A percentile compares a stretch with the other conserved stretches of the same genome.
Conservation (phyloP, 768 basidiomycete genomes). For the Tylopilus plumbeoviolaceoides region DNA sequence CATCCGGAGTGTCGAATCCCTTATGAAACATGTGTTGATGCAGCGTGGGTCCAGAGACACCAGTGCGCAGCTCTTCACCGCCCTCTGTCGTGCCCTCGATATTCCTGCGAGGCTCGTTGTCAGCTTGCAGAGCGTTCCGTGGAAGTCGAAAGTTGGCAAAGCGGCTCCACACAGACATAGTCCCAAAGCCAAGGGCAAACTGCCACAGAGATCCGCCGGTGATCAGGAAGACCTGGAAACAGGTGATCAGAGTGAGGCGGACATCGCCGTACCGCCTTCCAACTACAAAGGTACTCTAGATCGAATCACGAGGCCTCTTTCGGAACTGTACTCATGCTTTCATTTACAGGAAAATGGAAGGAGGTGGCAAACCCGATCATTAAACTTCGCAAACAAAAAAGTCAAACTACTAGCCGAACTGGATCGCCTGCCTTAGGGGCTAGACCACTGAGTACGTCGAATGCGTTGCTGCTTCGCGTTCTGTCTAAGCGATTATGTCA, state of each 20-base stretch:
- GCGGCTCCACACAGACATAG: constrained; percentile 37
- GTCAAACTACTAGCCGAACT: constrained; percentile 44
- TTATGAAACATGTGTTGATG: constrained; percentile 91
- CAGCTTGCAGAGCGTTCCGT: constrained; percentile 89
- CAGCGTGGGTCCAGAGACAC: constrained; percentile 77
- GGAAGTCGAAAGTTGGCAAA: constrained; percentile 68
- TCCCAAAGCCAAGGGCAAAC: constrained; percentile 37
- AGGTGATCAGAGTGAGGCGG: constrained; percentile 37
- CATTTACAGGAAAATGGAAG: constrained; percentile 50
- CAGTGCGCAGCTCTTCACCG: constrained; percentile 88
- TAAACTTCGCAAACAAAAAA: constrained; percentile 54
- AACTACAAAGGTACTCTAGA: constrained; percentile 33
- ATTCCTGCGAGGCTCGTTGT: constrained; percentile 86
- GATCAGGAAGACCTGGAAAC: constrained; percentile 24
- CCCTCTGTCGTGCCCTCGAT: constrained; percentile 79
- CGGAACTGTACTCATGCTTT: constrained; percentile 7
- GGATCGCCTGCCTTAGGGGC: constrained; percentile 17
- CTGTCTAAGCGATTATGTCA: constrained; percentile 26
- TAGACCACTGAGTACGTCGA: constrained; percentile 18
- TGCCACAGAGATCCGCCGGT: constrained; percentile 18
- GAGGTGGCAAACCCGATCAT: constrained; percentile 52
- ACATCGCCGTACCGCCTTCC: constrained; percentile 29
- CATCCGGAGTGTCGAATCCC: constrained; percentile 73
- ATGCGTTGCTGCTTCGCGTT: constrained; percentile 2
- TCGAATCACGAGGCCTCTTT: neutral